Base-by-base conservation (phyloP, 2,329 filamentous ascomycete species). In the Cladophialophora immunda region DNA sequence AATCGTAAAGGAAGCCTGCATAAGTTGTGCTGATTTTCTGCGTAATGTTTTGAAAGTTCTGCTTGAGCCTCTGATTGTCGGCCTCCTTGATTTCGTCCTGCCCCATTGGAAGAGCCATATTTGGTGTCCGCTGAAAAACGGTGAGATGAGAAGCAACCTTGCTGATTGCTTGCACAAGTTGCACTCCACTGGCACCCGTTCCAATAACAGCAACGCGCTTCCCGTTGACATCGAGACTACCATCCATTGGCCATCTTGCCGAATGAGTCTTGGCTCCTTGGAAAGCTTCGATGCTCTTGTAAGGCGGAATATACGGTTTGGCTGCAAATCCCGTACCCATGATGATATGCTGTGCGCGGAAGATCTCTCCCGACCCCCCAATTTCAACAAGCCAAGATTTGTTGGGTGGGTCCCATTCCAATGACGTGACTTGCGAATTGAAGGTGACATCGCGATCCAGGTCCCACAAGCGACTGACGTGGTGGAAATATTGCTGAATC, bases 51-150 rank as follows among this genome's bases (percentile, higher is more conserved):
- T 25, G 55, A 29, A 41, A 63, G 50, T 0, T 87, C n/a, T 57
- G 30, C 22, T 53, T 53, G 72, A 0, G 7, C 34, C 30, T 29
- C 36, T 47, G 38, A 13, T 58, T 58, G 22, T 41, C 45, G 5
- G 11, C 32, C 36, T 85, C 82, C 63, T 82, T 80, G n/a, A 62
- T 27, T n/a, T 45, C 32, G 34, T 88, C 75, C 0, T 78, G 64
- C 2, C 81, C 78, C 86, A 91, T 89, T 0, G 88, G 87, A 0
- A 91, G 73, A 0, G 85, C 86, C 6, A 89, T 77, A 70, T 91
- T 91, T 0, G 89, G 89, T 0, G 87, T 90, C 17, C 89, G 83
- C 72, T 90, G 87, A 75, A 90, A 78, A 1, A 78, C 73, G 0
- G 78, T 82, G 15, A 91, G 70, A 1, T 84, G 76, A 3, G 79